Base-by-base conservation (phyloP, 169 alveolate genomes). In the Cryptosporidium bovis region DNA sequence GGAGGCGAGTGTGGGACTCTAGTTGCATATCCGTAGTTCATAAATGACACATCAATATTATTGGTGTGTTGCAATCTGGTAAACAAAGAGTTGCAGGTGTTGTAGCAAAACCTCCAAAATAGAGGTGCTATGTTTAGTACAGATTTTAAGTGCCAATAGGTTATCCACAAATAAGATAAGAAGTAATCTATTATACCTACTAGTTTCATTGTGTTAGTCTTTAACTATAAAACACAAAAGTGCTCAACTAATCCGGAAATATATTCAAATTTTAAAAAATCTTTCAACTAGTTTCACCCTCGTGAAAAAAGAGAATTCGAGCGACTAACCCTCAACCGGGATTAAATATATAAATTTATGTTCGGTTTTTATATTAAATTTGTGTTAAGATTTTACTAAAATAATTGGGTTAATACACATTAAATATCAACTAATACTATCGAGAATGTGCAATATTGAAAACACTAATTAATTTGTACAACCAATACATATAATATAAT, bases 21-120 rank as follows among this genome's bases (percentile, higher is more conserved):
- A 18, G 55, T 62, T 34, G 87, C 87, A 60, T 77, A 77, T 8
- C 87, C 87, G 56, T 77, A 77, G 46, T 77, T 77, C 87, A 77
- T 77, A 60, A 77, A 77, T 20, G 87, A 77, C 15, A 77, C 87
- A 40, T 77, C 87, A 40, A 77, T 77, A 16, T 77, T 77, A 1
- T 53, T 40, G 50, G 87, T 77, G 34, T 60, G 64, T 5, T 77
- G 87, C 12, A 77, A 48, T 36, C 66, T 77, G 36, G 87, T 77
- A 62, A 77, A 77, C 48, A 77, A 29, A 4, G 69, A 40, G 51
- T 77, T 77, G 51, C 87, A 77, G 8, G 87, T 44, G 64, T 77
- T 77, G 53, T 77, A 77, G 36, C 77, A 77, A 27, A 77, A 77
- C 15, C 77, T 77, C 87, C 87, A 77, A 48, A 77, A 77, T 15